Evolutionary conservation across 2,329 filamentous ascomycete species (phyloP).

Genomic region (Colletotrichum abscissum): DNA sequence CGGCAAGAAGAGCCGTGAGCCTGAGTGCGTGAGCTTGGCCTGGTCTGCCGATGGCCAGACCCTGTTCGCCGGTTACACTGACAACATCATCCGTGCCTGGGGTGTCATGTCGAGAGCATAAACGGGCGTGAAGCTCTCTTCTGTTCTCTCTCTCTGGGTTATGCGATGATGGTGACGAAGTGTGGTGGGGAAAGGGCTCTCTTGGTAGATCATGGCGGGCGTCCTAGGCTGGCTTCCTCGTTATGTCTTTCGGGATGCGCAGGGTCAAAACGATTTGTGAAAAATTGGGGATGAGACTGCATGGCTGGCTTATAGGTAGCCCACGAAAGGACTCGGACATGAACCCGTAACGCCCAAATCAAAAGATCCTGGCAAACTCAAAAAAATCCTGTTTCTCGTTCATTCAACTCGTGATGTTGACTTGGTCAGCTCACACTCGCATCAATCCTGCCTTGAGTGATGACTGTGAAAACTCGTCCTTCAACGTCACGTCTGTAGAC

Average conservation of each 20-base stretch:
- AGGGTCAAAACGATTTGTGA: conserved; percentile 42
- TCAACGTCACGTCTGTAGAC: neutral
- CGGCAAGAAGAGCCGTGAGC: conserved; percentile 99
- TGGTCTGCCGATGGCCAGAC: conserved; percentile 99
- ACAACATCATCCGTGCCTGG: conserved; percentile 99
- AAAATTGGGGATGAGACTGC: conserved; percentile 38
- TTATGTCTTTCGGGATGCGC: conserved; percentile 57
- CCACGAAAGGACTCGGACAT: conserved; percentile 52
- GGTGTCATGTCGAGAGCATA: conserved; percentile 96
- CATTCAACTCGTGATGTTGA: conserved; percentile 14
- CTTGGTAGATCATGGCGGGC: conserved; percentile 58
- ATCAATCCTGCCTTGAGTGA: neutral
- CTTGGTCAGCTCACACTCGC: neutral
- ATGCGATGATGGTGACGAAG: conserved; percentile 33
- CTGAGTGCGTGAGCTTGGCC: conserved; percentile 96
- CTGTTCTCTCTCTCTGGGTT: conserved; percentile 35
- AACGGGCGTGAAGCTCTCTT: conserved; percentile 40
- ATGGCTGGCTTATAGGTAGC: conserved; percentile 51
- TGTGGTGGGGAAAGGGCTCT: conserved; percentile 34
- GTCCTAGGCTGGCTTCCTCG: conserved; percentile 59
- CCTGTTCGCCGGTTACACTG: conserved; percentile 99
- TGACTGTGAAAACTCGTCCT: neutral
- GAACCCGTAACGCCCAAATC: conserved; percentile 48
- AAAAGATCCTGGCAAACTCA: conserved; percentile 41
- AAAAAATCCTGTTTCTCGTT: conserved; percentile 36